Base-by-base conservation (phyloP, 768 basidiomycete species). In the Leccinum truebloodii region DNA sequence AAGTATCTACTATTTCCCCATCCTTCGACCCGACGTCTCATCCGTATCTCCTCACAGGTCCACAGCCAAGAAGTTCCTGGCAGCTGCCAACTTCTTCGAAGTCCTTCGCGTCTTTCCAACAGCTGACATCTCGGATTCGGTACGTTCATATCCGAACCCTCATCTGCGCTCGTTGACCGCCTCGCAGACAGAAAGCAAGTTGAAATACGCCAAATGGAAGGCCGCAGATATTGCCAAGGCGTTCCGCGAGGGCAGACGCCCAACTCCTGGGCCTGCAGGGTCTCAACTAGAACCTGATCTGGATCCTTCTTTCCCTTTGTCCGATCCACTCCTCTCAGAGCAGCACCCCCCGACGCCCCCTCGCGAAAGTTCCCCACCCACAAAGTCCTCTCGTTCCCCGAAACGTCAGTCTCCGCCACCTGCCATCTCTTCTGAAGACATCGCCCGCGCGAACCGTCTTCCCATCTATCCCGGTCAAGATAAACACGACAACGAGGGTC, bases 121-220 rank as follows among this genome's bases (percentile, higher is more conserved):
- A 64, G 64, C 76, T 7, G 81, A 85, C 52, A 67, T 83, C 37
- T 79, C 84, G 6, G 86, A 87, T 64, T 79, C 84, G 52, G 90
- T 88, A 70, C 26, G 84, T 64, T 34, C 30, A 32, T 59, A 30
- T 60, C 13, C 30, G 18, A 32, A 46, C 6, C 46, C 9, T 30
- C 52, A 8, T 59, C 26, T 59, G 20, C 59, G 32, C 37, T 26
- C 53, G 9, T 54, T 59, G n/a, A 65, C 59, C 0, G 9, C 37
- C 39, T 34, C 9, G 9, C 62, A 96, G 93, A 85, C 86, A 63
- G 87, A 87, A 65, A 90, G 90, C 63, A 98, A 97, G 75, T 85
- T 96, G 37, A 87, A 86, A 58, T 99, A 98, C 75, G 85, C 95
- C 4, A 94, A 97, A 73, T 99, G 97, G 95, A 98, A 98, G 73